Evolutionary conservation across 2,329 filamentous ascomycete genomes (phyloP), one percentile per base, ranked within the genome.

Genomic region (Fusarium torreyae): DNA sequence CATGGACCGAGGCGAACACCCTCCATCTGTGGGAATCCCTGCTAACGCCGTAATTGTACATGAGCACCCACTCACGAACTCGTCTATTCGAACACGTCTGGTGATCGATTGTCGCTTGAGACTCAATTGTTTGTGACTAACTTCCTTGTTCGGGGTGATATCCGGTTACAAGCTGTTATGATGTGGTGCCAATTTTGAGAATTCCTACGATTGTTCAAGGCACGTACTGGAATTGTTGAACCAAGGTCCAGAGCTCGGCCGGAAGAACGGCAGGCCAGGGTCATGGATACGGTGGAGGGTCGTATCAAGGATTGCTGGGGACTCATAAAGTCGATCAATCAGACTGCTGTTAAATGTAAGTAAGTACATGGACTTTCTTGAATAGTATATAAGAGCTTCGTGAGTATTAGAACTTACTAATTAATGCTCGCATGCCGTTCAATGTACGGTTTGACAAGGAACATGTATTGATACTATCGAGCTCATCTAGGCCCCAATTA

Each of bases 21-120:
- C 48, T 54, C 20, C 48, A 43, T 33, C 43, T 52, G 48, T 20
- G 33, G 14, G 17, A 17, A 70, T 70, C 55, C 68, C 63, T 65
- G 68, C 20, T 15, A n/a, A 50, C 50, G 63, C 61, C 61, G 51
- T 69, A 64, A 71, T 71, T 71, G 49, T 71, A 66, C 68, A 69
- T 71, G 50, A 57, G 34, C 43, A 24, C 15, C 64, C 57, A 51
- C 39, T 54, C 56, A 18, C 42, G 26, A 17, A 43, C 10, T 44
- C 24, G 39, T 28, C 18, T 24, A 18, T 48, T 13, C 31, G 38
- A 54, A 45, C n/a, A 24, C 34, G 43, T 50, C 22, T 56, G 49
- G 49, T 56, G 49, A 62, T 43, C 46, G 48, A 20, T 42, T 46
- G 52, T 33, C 39, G 2, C 36, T 48, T 40, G 28, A 42, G 48